phyloP scores from a whole-genome alignment of 108 stramenopile species.

The Nitzschia sp. region DNA sequence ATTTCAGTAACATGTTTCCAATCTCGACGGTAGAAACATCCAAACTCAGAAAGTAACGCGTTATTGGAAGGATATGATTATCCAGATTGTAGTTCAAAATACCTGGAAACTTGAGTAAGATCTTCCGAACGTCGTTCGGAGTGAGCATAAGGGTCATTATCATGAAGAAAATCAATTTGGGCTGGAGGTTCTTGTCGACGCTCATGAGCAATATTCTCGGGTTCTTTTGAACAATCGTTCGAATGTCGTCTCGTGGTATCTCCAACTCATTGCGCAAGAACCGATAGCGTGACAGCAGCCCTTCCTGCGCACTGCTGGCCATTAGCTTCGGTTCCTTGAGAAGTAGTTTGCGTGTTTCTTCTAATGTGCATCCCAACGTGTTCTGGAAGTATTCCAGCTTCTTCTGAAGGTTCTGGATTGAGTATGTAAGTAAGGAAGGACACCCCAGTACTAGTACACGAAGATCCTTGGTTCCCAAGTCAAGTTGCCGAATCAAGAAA shows the following conservation, averaged over 20 bases:
- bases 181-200: constrained; percentile 64
- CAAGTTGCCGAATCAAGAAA: constrained; percentile 14
- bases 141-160: constrained; percentile 69
- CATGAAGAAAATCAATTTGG: constrained; percentile 79
- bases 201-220: constrained; percentile 68
- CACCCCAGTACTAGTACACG: constrained; percentile 48
- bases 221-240: constrained; percentile 53
- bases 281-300: constrained; percentile 56
- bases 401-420: constrained; percentile 49
- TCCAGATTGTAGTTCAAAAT: constrained; percentile 79
- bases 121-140: constrained; percentile 43
- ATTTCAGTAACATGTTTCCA: constrained; percentile 56
- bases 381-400: constrained; percentile 66
- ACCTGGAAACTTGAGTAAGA: constrained; percentile 64
- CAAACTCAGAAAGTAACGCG: constrained; percentile 60
- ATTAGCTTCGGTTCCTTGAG: constrained; percentile 61
- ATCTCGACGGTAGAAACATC: constrained; percentile 55
- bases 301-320: constrained; percentile 53
- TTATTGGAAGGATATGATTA: constrained; percentile 67
- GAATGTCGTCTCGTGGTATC: constrained; percentile 54
- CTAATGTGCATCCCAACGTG: constrained; percentile 53
- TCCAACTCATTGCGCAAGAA: constrained; percentile 62
- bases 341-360: constrained; percentile 51
- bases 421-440: constrained; percentile 68
- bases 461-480: constrained; percentile 35